These are phyloP conservation scores for Orychophragmus violaceus DNA, from an alignment of 345 rosid species.

Conservation along the genomic window DNA sequence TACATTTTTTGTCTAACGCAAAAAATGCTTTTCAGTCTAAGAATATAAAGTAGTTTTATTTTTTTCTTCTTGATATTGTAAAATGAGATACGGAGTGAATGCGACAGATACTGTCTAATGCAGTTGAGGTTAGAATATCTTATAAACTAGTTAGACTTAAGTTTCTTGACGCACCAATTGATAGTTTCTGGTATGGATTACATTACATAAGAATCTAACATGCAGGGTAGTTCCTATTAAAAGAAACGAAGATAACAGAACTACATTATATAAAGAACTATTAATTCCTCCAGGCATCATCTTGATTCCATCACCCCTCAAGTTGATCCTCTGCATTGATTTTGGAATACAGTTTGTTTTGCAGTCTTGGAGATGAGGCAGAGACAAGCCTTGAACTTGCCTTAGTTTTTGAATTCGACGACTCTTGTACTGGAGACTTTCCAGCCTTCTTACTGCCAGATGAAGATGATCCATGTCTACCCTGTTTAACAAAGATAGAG, in stretches of 20 bases:
- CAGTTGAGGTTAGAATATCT: not conserved
- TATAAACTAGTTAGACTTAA: not conserved
- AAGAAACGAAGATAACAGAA: not conserved
- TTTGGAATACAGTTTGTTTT: constrained; percentile 38
- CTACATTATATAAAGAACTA: constrained; percentile 4
- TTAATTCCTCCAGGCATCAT: not conserved
- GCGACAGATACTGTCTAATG: not conserved
- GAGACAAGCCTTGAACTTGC: constrained; percentile 24
- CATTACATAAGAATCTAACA: constrained; percentile 23
- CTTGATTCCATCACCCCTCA: constrained; percentile 13
- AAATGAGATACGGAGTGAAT: not conserved
- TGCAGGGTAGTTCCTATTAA: not conserved
- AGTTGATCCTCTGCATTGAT: constrained; percentile 30
- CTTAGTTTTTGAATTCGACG: constrained; percentile 7
- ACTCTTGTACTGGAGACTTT: constrained; percentile 31
- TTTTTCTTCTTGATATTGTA: not conserved
- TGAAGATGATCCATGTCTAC: constrained; percentile 42
- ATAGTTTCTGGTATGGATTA: not conserved
- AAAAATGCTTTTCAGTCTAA: not conserved
- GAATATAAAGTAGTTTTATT: not conserved
- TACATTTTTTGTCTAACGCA: no score
- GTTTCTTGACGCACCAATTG: not conserved
- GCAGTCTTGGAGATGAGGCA: constrained; percentile 35
- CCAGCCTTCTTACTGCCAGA: constrained; percentile 42
- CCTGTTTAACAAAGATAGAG: constrained; percentile 37